Evolutionary conservation across 768 basidiomycete species (phyloP).

Genomic region (Podaxis rugospora): DNA sequence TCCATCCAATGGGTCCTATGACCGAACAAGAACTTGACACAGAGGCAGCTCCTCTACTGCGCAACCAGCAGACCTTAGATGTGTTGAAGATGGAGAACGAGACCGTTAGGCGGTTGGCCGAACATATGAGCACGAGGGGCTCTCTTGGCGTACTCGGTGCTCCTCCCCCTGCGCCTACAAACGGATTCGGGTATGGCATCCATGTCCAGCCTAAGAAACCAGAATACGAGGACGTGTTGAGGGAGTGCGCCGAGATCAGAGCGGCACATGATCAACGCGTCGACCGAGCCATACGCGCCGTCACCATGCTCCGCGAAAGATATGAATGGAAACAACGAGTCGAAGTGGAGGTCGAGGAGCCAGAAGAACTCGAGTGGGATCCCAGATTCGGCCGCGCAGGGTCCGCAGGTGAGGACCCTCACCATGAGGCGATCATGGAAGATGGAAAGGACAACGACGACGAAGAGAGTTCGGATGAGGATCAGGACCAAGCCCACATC

Average conservation of each 20-base stretch:
- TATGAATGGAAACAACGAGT: slow-evolving; percentile 85
- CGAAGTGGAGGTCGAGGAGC: slow-evolving; percentile 73
- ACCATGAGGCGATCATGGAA: slow-evolving; percentile 25
- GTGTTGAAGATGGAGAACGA: slow-evolving; percentile 70
- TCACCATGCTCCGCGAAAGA: slow-evolving; percentile 71
- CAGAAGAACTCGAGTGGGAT: slow-evolving; percentile 73
- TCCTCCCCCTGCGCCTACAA: slow-evolving; percentile 23
- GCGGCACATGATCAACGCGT: slow-evolving; percentile 71
- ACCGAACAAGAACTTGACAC: slow-evolving; percentile 67
- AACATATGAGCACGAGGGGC: slow-evolving; percentile 60
- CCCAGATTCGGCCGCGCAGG: slow-evolving; percentile 34
- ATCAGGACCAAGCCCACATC: slow-evolving; percentile 24
- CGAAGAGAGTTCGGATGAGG: slow-evolving; percentile 22
- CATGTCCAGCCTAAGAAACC: slow-evolving; percentile 28
- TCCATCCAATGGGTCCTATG: slow-evolving; percentile 59
- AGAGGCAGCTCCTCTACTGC: slow-evolving; percentile 67
- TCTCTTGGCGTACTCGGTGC: slow-evolving; percentile 44
- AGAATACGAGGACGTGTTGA: slow-evolving; percentile 59
- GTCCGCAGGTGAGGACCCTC: slow-evolving; percentile 15
- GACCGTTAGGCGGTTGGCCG: slow-evolving; percentile 64
- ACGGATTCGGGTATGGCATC: slow-evolving; percentile 13
- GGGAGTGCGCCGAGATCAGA: slow-evolving; percentile 63
- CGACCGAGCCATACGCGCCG: slow-evolving; percentile 75
- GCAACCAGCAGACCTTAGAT: slow-evolving; percentile 77
- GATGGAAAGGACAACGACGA: slow-evolving; percentile 23